Evolutionary conservation across 1,284 basidiomycete genomes (phyloP).

Genomic region (Phellinidium pouzarii): DNA sequence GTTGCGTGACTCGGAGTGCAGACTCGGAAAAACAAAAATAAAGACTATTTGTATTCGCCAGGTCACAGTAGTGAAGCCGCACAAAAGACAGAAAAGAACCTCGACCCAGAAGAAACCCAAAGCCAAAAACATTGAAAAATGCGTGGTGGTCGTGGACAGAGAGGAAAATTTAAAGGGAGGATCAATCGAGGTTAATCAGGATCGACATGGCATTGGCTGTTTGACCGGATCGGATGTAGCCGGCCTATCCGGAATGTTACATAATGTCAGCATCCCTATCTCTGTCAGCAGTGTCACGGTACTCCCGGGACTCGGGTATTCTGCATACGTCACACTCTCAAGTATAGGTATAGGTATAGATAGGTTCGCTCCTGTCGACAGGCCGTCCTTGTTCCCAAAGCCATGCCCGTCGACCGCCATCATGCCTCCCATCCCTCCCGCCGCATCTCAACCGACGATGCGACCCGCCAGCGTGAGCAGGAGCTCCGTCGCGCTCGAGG

Average conservation of each 20-base stretch:
- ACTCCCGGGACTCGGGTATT: no score
- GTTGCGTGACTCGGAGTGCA: no score
- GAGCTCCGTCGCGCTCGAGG: conserved; percentile 18
- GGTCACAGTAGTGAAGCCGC: no score
- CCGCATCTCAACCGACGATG: conserved; percentile 15
- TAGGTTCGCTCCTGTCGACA: no score
- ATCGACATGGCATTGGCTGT: not conserved
- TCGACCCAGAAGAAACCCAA: no score
- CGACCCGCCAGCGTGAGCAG: conserved; percentile 17
- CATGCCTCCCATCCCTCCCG: conserved; percentile 6
- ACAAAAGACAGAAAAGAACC: no score
- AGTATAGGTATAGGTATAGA: not conserved
- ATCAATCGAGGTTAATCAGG: not conserved
- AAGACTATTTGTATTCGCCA: no score
- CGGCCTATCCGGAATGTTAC: not conserved
- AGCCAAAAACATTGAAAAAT: no score
- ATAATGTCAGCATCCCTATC: not conserved
- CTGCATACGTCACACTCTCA: not conserved
- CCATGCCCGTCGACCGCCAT: not conserved
- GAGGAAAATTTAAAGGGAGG: no score
- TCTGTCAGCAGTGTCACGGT: no score
- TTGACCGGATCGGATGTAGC: not conserved
- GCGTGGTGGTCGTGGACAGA: no score
- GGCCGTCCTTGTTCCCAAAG: not conserved
- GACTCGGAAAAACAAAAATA: no score